Percentiles rank a stretch among this genome's conserved stretches.
Evolutionary conservation across 78 protist genomes (phyloP).

Genomic region (Planoprotostelium fungivorum): DNA sequence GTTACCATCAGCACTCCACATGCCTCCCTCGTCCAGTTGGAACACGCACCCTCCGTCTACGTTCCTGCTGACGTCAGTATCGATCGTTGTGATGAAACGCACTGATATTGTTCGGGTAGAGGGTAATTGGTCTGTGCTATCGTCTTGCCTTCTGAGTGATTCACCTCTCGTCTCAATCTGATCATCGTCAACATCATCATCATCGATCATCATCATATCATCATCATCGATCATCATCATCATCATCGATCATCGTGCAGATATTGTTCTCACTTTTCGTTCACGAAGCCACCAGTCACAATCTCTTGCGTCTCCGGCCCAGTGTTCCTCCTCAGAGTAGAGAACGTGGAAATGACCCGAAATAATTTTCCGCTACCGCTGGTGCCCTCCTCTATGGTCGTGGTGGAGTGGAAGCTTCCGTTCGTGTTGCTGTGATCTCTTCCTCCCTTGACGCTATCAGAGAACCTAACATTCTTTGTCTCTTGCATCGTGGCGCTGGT

Average conservation of each 20-base stretch:
- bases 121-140: constrained; percentile 40
- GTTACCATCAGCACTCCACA: constrained; percentile 48
- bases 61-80: not conserved
- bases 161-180: not conserved
- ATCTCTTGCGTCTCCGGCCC: not conserved
- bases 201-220: too few species aligned
- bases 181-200: not conserved
- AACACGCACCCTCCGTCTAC: constrained; percentile 36
- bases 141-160: constrained; percentile 20
- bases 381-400: too few species aligned
- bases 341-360: not conserved
- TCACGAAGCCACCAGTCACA: not conserved
- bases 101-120: not conserved
- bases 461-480: too few species aligned
- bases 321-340: not conserved
- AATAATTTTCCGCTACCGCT: not conserved
- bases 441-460: too few species aligned
- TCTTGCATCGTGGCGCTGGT: not conserved
- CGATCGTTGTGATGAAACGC: not conserved
- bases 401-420: too few species aligned
- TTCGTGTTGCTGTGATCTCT: too few species aligned
- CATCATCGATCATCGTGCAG: not conserved
- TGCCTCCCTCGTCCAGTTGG: constrained; percentile 61
- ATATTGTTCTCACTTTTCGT: not conserved
- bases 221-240: constrained; percentile 17